These are phyloP conservation scores for Rosa chinensis DNA, from an alignment of 306 rosid species.

Conservation along the genomic window DNA sequence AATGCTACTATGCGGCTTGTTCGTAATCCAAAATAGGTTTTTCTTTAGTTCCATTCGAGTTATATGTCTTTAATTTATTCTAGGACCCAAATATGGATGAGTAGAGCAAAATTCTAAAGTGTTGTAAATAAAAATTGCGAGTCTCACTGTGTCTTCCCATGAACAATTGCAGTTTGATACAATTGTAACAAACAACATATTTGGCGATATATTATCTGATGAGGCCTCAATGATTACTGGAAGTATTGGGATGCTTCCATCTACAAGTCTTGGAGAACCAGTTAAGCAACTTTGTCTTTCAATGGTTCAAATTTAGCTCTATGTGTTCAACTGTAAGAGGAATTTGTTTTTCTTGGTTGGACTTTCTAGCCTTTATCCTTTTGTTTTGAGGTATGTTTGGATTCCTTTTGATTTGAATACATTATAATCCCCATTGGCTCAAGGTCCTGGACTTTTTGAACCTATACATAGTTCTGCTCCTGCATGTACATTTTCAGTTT, in stretches of 20 bases:
- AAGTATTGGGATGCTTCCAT: constrained; percentile 99
- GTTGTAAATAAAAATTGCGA: constrained; percentile 12
- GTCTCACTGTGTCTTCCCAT: constrained; percentile 23
- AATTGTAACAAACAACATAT: too few species aligned
- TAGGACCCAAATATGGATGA: constrained; percentile 8
- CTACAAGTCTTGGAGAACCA: constrained; percentile 85
- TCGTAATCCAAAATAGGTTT: constrained; percentile 92
- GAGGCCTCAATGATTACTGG: constrained; percentile 98
- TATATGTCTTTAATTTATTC: constrained; percentile 23
- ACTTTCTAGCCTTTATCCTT: constrained; percentile 19
- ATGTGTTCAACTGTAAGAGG: constrained; percentile 18
- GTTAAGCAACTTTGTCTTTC: constrained; percentile 37
- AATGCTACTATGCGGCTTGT: constrained; percentile 92
- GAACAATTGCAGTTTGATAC: constrained; percentile 73
- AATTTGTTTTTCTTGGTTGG: constrained; percentile 20
- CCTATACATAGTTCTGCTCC: constrained; percentile 99
- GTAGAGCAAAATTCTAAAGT: constrained; percentile 3
- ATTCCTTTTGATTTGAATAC: constrained; percentile 13
- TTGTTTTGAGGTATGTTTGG: constrained; percentile 2
- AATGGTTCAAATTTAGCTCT: constrained; percentile 19
- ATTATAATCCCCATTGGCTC: constrained; percentile 30
- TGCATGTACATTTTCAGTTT: constrained; percentile 38
- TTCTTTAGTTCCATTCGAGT: constrained; percentile 22
- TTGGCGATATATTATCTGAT: constrained; percentile 92
- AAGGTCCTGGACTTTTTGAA: constrained; percentile 98